Evolutionary conservation across 1,284 basidiomycete species (phyloP), one percentile per base, ranked within the genome.

Genomic region (Rhodotorula sp.): DNA sequence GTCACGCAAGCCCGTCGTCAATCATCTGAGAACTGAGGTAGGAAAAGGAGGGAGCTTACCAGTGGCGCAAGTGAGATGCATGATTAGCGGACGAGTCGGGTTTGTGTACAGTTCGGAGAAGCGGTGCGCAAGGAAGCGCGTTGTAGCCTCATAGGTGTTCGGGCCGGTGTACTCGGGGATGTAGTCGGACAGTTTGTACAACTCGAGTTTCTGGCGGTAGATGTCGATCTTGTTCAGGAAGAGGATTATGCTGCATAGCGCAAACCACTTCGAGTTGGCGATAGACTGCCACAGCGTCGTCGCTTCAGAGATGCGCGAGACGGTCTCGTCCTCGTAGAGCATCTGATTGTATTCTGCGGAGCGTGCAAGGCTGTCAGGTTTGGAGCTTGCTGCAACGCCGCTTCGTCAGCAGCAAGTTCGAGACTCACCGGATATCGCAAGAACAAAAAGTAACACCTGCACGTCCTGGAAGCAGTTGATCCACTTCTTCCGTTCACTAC

Each of bases 251-350:
- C 68, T 70, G 1, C 79, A 75, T 30, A 74, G 67, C 8, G 72
- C 65, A 68, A 79, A 80, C 79, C 79, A 79, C 7, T 76, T 71
- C 46, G 76, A 78, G 70, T 79, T 79, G 71, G 76, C 74, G 66
- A 79, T 79, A 47, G 70, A 74, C 62, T 77, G 74, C 62, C 77
- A 79, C 22, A 79, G 73, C 24, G 78, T 79, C 22, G 77, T 70
- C 0, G 78, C 79, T 58, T 79, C 79, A 48, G 78, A 75, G 72
- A 79, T 78, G 10, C 78, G 77, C 17, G 57, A 61, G 1, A 60
- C 44, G 6, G 24, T 55, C 24, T 66, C 59, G 39, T 62, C 59
- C 29, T 66, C 62, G 48, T 60, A 59, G 6, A 62, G 51, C 60
- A 54, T 44, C 49, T 61, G 59, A 29, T 48, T 49, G 39, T 19